phyloP scores from a whole-genome alignment of 495 filamentous ascomycete species.

The Penicillium manginii region DNA sequence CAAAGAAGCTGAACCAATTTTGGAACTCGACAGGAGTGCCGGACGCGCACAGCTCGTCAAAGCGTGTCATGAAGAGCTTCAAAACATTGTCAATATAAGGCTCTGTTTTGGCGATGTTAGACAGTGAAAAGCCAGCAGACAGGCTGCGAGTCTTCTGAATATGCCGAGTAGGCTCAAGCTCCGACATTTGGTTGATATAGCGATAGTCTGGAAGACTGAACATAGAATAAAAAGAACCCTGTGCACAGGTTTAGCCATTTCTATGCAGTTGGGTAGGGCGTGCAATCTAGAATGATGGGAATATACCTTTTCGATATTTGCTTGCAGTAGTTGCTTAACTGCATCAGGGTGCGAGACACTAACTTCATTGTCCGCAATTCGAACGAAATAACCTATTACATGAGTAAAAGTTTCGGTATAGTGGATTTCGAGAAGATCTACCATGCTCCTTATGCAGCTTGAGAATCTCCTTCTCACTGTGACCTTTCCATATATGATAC shows the following conservation, averaged over 20 bases:
- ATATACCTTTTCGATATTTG: conserved; percentile 29
- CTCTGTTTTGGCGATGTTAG: conserved; percentile 46
- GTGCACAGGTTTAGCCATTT: not conserved
- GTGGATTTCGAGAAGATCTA: too few species aligned
- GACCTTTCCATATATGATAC: conserved; percentile 39
- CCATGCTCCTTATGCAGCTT: conserved; percentile 49
- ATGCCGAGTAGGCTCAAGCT: conserved; percentile 38
- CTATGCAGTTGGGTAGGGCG: too few species aligned
- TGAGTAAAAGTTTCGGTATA: too few species aligned
- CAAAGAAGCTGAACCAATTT: conserved; percentile 51
- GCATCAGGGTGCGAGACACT: conserved; percentile 50
- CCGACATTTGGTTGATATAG: conserved; percentile 50
- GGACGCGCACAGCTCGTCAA: conserved; percentile 30
- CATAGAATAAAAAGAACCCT: conserved; percentile 37
- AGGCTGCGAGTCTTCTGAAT: conserved; percentile 38
- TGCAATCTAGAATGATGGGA: too few species aligned
- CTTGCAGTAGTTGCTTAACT: conserved; percentile 36
- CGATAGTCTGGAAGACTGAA: conserved; percentile 43
- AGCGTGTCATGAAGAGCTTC: conserved; percentile 28
- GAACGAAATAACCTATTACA: conserved; percentile 50
- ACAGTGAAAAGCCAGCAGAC: conserved; percentile 40
- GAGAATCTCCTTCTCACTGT: conserved; percentile 38
- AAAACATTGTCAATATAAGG: conserved; percentile 40
- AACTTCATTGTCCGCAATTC: conserved; percentile 54
- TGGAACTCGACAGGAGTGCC: conserved; percentile 40